phyloP scores from a whole-genome alignment of 805 yeast genomes.

The Saccharomyces cerevisiae region DNA sequence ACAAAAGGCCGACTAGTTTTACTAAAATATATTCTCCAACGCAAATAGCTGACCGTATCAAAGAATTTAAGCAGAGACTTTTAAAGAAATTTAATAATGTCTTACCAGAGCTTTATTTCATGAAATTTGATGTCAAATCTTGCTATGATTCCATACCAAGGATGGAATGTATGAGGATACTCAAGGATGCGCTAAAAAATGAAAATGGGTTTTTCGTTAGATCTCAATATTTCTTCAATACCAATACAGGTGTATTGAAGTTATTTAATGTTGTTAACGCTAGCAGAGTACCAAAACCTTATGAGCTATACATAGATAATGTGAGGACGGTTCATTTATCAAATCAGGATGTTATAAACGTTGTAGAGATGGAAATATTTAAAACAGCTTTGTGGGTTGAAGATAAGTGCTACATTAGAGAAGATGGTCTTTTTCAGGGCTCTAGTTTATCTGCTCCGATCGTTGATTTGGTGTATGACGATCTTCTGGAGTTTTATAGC shows the following conservation, averaged over 20 bases:
- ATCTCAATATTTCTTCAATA: conserved; percentile 13
- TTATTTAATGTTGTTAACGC: conserved; percentile 17
- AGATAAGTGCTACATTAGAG: conserved; percentile 38
- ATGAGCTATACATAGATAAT: conserved; percentile 27
- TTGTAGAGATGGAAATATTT: conserved; percentile 46
- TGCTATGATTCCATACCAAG: conserved; percentile 72
- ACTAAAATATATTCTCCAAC: conserved; percentile 35
- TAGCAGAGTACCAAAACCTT: conserved; percentile 2
- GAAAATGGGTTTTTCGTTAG: conserved; percentile 27
- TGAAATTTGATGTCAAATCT: conserved; percentile 67
- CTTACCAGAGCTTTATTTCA: conserved; percentile 37
- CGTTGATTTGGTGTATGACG: conserved; percentile 67
- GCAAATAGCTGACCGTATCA: conserved; percentile 38
- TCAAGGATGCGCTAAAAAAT: conserved; percentile 15
- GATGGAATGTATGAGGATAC: conserved; percentile 31
- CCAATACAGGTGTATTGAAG: conserved; percentile 11
- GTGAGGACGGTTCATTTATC: conserved; percentile 32
- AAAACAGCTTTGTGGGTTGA: conserved; percentile 39
- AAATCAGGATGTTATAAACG: conserved; percentile 37
- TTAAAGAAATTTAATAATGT: conserved; percentile 4
- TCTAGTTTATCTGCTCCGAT: conserved; percentile 64
- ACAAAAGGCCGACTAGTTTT: conserved; percentile 17
- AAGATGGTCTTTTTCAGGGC: conserved; percentile 78
- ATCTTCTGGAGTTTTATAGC: conserved; percentile 36
- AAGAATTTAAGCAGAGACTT: conserved; percentile 31